Evolutionary conservation across 768 basidiomycete species (phyloP), one percentile per base, ranked within the genome.

Genomic region (Auriculariales sp.): DNA sequence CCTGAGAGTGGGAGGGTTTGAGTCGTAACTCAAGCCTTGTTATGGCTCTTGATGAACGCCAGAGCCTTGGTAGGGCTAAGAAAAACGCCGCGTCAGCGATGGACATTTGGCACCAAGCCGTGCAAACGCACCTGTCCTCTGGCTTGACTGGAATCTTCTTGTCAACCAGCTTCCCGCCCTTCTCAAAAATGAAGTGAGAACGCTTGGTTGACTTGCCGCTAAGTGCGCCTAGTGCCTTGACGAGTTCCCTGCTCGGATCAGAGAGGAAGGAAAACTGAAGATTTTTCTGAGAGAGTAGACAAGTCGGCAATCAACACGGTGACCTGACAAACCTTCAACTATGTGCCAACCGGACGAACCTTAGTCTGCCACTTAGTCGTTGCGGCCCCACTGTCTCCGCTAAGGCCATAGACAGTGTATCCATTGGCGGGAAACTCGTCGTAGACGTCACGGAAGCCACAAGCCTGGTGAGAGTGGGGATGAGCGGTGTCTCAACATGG

Each of bases 141-240:
- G 92, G 87, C 59, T 90, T 85, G 46, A 94, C 91, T 1, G 89
- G 88, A 14, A 88, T 67, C 59, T 79, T 80, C 68, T 79, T 87
- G 14, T 93, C 83, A 3, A 94, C 65, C 35, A 98, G 70, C 63
- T 88, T 88, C 1, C 92, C 93, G 4, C 89, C 91, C 63, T 87
- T 85, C 56, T 79, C 86, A 57, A 97, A 94, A 56, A 97, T 77
- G 64, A 94, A 95, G 64, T 94, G 91, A 55, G 87, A 91, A 12
- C 93, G 78, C 67, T 87, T 88, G 48, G 88, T 89, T 68, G 78
- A 86, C 30, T 81, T 85, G 7, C 81, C 80, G 30, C 76, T 77
- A 0, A 74, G 81, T 12, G 88, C 88, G 14, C 92, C 93, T 25
- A 98, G 72, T 2, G 79, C 83, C 29, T 73, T 72, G 55, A 97